Evolutionary conservation across 1,139 yeast genomes (phyloP).

Genomic region (Saccharomyces hybrid): DNA sequence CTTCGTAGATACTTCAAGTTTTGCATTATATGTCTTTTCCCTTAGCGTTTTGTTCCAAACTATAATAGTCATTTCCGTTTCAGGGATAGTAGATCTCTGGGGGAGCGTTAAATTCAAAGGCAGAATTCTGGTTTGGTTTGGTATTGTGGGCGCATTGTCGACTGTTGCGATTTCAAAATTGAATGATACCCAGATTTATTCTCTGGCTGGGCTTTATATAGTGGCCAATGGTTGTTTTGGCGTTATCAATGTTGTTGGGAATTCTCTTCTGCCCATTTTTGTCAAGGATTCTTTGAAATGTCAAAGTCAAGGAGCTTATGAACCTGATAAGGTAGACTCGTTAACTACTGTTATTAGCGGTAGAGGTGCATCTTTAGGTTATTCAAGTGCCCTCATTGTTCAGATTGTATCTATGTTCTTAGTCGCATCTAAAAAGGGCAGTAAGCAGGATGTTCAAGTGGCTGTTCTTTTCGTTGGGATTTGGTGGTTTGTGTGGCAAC

Average conservation of each 20-base stretch:
- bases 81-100: conserved; percentile 62
- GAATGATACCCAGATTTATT: conserved; percentile 41
- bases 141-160: conserved; percentile 45
- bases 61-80: conserved; percentile 54
- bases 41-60: conserved; percentile 58
- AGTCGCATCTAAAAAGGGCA: conserved; percentile 37
- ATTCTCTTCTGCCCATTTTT: conserved; percentile 55
- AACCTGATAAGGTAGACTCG: conserved; percentile 24
- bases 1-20: conserved; percentile 55
- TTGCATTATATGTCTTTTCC: conserved; percentile 63
- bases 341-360: conserved; percentile 49
- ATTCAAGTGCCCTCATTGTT: conserved; percentile 53
- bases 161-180: conserved; percentile 43
- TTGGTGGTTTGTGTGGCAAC: conserved; percentile 65
- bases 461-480: conserved; percentile 54
- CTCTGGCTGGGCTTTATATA: conserved; percentile 50
- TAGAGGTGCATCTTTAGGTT: conserved; percentile 59
- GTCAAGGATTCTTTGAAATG: conserved; percentile 30
- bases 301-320: conserved; percentile 7
- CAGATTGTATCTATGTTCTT: conserved; percentile 48
- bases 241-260: conserved; percentile 69
- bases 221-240: conserved; percentile 63
- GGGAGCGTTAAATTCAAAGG: conserved; percentile 34
- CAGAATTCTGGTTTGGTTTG: conserved; percentile 43
- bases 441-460: conserved; percentile 42